A percentile compares a stretch with the other conserved stretches of the same genome.
Conservation (phyloP, 2,329 filamentous ascomycete species). For the Didymella exigua region DNA sequence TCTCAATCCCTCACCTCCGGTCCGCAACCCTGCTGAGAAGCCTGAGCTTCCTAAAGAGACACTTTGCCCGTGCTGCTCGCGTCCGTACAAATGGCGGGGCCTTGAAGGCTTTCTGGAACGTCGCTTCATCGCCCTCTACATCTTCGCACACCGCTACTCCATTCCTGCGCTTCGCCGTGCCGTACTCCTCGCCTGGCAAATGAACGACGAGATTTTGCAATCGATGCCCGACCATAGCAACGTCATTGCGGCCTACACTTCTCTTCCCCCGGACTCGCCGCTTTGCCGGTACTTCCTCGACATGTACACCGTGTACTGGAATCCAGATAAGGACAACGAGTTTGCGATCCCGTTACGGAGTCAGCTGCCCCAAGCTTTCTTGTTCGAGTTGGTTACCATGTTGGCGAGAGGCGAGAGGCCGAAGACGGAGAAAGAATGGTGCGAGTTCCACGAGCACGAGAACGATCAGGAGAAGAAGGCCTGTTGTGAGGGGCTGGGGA, state of each 20-base stretch:
- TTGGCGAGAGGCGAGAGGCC: slow-evolving; percentile 42
- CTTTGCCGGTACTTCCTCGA: slow-evolving; percentile 45
- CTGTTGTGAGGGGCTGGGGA: slow-evolving; percentile 40
- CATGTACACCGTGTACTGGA: slow-evolving; percentile 47
- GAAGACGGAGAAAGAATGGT: slow-evolving; percentile 47
- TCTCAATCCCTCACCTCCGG: slow-evolving; percentile 25
- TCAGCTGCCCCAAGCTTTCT: slow-evolving; percentile 42
- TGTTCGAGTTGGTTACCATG: slow-evolving; percentile 43
- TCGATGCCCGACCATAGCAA: slow-evolving; percentile 48
- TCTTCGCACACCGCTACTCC: slow-evolving; percentile 42
- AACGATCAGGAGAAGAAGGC: slow-evolving; percentile 41
- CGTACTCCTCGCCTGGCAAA: slow-evolving; percentile 44
- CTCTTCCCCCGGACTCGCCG: slow-evolving; percentile 36
- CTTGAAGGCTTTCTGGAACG: slow-evolving; percentile 47
- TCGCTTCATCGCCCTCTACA: slow-evolving; percentile 44
- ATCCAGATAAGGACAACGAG: slow-evolving; percentile 42
- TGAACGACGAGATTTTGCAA: slow-evolving; percentile 44
- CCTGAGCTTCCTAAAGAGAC: slow-evolving; percentile 45
- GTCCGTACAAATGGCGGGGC: slow-evolving; percentile 46
- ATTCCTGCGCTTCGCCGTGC: slow-evolving; percentile 42
- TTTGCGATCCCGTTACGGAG: slow-evolving; percentile 38
- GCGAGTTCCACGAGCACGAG: slow-evolving; percentile 46
- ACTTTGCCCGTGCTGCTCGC: slow-evolving; percentile 43
- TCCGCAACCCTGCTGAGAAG: slow-evolving; percentile 41
- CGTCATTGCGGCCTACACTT: slow-evolving; percentile 44